Percentiles rank a stretch among this genome's conserved stretches.
These are phyloP conservation scores for Naganishia vishniacii DNA, from an alignment of 768 basidiomycete species.

Conservation along the genomic window DNA sequence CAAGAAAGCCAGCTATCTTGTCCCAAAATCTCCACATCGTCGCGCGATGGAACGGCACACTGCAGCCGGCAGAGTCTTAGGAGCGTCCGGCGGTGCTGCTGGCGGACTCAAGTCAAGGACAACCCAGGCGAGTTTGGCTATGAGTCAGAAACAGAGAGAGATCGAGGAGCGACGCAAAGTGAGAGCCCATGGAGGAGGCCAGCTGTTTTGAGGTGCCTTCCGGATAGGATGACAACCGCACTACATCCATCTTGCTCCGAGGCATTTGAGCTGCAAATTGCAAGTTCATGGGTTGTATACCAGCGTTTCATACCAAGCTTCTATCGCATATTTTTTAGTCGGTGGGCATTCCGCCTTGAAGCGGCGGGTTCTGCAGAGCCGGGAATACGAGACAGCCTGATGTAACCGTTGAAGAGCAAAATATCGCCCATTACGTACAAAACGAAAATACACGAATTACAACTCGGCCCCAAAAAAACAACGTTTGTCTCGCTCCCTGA, in stretches of 20 bases:
- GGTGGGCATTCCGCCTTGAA: too few relatives aligned
- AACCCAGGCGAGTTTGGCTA: background rate
- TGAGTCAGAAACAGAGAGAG: slow-evolving; percentile 14
- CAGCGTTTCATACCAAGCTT: too few relatives aligned
- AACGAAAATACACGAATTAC: background rate
- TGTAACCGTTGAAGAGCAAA: background rate
- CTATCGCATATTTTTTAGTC: too few relatives aligned
- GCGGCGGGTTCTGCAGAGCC: too few relatives aligned
- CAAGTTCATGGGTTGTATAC: too few relatives aligned
- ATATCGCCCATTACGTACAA: background rate
- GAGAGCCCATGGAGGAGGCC: background rate
- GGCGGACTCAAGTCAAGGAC: slow-evolving; percentile 1
- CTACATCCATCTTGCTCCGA: too few relatives aligned
- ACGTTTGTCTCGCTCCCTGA: background rate
- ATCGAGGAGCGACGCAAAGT: slow-evolving; percentile 10
- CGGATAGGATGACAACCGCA: too few relatives aligned
- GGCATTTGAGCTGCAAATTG: too few relatives aligned
- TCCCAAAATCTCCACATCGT: slow-evolving; percentile 13
- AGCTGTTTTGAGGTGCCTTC: background rate
- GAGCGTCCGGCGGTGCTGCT: background rate
- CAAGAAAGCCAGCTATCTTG: background rate
- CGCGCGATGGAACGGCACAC: slow-evolving; percentile 17
- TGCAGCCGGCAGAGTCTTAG: background rate
- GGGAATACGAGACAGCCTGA: too few relatives aligned
- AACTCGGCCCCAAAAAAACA: background rate